Evolutionary conservation across 306 rosid species (phyloP).

Genomic region (Rubus parviflorus): DNA sequence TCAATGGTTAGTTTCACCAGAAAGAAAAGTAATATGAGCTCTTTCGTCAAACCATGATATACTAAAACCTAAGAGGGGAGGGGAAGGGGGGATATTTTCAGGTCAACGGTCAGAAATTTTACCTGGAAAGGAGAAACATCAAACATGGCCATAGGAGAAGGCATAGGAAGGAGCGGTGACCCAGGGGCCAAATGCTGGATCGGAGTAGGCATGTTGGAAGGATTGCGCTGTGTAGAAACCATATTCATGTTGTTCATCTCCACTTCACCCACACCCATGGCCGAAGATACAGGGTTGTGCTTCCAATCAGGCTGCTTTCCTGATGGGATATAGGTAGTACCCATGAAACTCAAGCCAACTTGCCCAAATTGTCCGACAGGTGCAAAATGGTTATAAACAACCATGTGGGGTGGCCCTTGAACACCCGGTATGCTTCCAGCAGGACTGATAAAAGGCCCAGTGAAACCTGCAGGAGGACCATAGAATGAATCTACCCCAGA

Average conservation of each 20-base stretch:
- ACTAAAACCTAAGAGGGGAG: not conserved
- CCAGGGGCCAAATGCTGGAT: conserved; percentile 96
- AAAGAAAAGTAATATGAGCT: conserved; percentile 2
- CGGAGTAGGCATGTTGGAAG: conserved; percentile 63
- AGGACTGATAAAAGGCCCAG: conserved; percentile 86
- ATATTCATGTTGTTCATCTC: conserved; percentile 67
- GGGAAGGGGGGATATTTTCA: not conserved
- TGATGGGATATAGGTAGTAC: conserved; percentile 85
- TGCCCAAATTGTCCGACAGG: conserved; percentile 98
- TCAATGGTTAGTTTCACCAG: conserved; percentile 20
- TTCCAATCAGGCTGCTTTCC: conserved; percentile 99
- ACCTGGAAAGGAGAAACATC: conserved; percentile 98
- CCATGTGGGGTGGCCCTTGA: conserved; percentile 98
- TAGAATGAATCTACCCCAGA: conserved; percentile 90
- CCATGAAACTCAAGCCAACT: conserved; percentile 99
- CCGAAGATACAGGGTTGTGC: conserved; percentile 70
- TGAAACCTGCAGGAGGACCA: conserved; percentile 88
- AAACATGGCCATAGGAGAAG: conserved; percentile 87
- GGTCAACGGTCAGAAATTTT: conserved; percentile 20
- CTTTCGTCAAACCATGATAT: not conserved
- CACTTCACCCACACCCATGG: conserved; percentile 58
- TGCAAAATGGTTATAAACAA: conserved; percentile 95
- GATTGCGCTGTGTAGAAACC: conserved; percentile 66
- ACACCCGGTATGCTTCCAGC: conserved; percentile 92
- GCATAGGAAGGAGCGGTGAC: conserved; percentile 90